phyloP scores from a whole-genome alignment of 2,329 filamentous ascomycete genomes.

The Botrytis sinoallii region DNA sequence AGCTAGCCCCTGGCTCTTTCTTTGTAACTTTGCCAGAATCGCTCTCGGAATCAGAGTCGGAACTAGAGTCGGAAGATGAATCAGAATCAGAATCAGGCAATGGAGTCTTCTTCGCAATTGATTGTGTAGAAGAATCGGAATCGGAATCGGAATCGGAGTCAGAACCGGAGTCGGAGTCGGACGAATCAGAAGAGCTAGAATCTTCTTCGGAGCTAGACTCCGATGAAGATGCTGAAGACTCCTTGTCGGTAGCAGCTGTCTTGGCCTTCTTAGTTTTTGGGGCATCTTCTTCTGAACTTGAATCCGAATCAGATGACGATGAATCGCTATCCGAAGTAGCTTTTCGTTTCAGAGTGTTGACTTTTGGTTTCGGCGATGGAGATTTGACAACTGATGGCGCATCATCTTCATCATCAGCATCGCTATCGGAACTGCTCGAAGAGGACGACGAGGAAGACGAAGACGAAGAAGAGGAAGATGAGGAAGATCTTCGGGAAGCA shows the following conservation, averaged over 20 bases:
- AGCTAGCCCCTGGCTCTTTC: conserved; percentile 38
- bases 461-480: conserved; percentile 38
- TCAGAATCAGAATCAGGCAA: conserved; percentile 34
- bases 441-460: conserved; percentile 39
- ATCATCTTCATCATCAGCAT: conserved; percentile 50
- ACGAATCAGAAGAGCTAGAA: conserved; percentile 33
- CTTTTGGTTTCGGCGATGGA: conserved; percentile 33
- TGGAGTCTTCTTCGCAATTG: conserved; percentile 33
- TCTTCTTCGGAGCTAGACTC: conserved; percentile 39
- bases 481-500: conserved; percentile 35
- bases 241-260: conserved; percentile 10
- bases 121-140: conserved; percentile 33
- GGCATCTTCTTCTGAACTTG: conserved; percentile 34
- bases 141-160: conserved; percentile 33
- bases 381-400: conserved; percentile 30
- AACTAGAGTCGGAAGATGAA: conserved; percentile 36
- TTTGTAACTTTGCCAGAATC: conserved; percentile 46
- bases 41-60: conserved; percentile 40
- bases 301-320: conserved; percentile 35
- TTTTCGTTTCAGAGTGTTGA: conserved; percentile 54
- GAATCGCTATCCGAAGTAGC: conserved; percentile 39
- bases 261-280: conserved; percentile 21
- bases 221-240: conserved; percentile 28
- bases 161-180: conserved; percentile 37
- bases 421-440: conserved; percentile 47